Conservation (phyloP, 768 basidiomycete genomes). For the Rhodotorula diobovata region DNA sequence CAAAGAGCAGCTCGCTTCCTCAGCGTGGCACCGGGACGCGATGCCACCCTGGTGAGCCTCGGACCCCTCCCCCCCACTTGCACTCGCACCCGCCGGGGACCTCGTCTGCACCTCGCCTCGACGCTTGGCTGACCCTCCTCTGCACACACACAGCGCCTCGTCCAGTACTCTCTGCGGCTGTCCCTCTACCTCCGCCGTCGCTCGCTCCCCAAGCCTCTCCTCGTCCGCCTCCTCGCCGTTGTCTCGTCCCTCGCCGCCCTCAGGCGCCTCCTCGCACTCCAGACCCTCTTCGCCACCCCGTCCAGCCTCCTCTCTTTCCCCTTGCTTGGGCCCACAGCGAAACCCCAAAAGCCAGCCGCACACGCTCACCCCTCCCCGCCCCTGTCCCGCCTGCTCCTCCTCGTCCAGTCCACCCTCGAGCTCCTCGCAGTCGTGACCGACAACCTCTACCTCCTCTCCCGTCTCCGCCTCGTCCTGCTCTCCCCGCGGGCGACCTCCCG, state of each 20-base stretch:
- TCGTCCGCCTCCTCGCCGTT: slow-evolving; percentile 11
- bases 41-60: slow-evolving; percentile 3
- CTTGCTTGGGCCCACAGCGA: no score
- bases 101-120: neutral
- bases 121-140: no score
- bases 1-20: neutral
- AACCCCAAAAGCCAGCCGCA: no score
- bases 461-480: slow-evolving; percentile 4
- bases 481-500: neutral
- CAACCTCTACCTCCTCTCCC: slow-evolving; percentile 13
- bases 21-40: neutral
- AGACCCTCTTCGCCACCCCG: neutral
- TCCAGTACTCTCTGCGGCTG: slow-evolving; percentile 20
- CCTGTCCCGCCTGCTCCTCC: neutral
- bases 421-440: slow-evolving; percentile 1
- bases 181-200: neutral
- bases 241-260: slow-evolving; percentile 6
- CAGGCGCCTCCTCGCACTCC: neutral
- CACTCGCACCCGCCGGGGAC: no score
- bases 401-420: neutral
- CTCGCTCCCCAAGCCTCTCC: neutral
- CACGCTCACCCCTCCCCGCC: neutral
- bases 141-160: slow-evolving; percentile 4
- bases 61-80: neutral
- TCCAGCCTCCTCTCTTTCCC: no score